Percentiles rank a stretch among this genome's conserved stretches.
phyloP scores from a whole-genome alignment of 108 stramenopile genomes.

The Cyclotella distinguenda region DNA sequence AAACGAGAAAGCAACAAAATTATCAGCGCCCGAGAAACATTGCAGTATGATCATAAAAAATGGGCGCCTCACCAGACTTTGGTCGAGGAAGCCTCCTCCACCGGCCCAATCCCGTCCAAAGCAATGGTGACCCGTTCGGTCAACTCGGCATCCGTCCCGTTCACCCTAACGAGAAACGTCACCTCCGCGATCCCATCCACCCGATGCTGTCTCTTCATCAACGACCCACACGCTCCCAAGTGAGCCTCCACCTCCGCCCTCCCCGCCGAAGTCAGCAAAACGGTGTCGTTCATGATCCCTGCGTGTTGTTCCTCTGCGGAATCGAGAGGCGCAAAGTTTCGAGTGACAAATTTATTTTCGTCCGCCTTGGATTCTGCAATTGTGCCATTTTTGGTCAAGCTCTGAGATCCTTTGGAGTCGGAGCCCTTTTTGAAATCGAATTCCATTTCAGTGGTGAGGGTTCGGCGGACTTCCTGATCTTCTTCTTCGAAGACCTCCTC shows the following conservation, averaged over 20 bases:
- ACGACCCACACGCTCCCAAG: constrained; percentile 44
- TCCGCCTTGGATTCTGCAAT: constrained; percentile 37
- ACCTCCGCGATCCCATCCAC: constrained; percentile 70
- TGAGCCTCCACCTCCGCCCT: constrained; percentile 45
- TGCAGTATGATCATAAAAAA: too few species aligned
- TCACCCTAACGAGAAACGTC: constrained; percentile 69
- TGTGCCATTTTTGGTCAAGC: constrained; percentile 29
- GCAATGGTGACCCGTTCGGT: constrained; percentile 62
- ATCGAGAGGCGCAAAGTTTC: constrained; percentile 65
- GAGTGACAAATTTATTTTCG: constrained; percentile 64
- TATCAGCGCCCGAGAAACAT: too few species aligned
- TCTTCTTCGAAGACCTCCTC: constrained; percentile 52
- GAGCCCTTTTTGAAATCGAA: constrained; percentile 19
- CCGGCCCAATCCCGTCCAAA: constrained; percentile 64
- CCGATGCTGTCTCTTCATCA: constrained; percentile 49
- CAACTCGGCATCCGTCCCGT: constrained; percentile 65
- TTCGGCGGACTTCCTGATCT: constrained; percentile 36
- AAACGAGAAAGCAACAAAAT: too few species aligned
- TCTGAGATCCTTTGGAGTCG: not conserved
- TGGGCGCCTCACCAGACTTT: constrained; percentile 78
- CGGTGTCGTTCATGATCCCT: constrained; percentile 56
- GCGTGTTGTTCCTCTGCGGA: constrained; percentile 52
- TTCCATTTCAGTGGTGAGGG: constrained; percentile 60
- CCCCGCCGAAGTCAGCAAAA: constrained; percentile 46
- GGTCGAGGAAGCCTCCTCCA: constrained; percentile 35